Conservation (phyloP, 192 early-diverging fungal species). For the Coemansia sp. region DNA sequence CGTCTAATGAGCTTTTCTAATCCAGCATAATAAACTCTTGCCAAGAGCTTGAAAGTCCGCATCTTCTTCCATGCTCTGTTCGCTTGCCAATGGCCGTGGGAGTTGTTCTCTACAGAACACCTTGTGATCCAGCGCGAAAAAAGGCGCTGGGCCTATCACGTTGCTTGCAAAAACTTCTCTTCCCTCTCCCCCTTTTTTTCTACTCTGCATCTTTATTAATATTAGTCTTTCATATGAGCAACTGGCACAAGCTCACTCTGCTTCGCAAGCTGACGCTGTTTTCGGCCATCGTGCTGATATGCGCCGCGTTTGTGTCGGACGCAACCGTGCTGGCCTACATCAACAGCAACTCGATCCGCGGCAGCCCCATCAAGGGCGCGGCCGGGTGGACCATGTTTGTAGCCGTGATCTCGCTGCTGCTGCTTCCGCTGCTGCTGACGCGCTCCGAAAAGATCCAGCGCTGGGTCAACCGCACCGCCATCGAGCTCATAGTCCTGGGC, state of each 20-base stretch:
- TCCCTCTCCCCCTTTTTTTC: neutral
- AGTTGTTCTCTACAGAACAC: neutral
- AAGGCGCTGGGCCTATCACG: neutral
- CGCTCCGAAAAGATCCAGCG: conserved; percentile 19
- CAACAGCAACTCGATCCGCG: conserved; percentile 1
- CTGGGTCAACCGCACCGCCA: conserved; percentile 27
- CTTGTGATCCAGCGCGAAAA: conserved; percentile 2
- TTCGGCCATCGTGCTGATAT: conserved; percentile 3
- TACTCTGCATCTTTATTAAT: neutral
- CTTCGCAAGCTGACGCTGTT: conserved; percentile 6
- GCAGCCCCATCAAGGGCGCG: neutral
- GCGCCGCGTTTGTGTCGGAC: conserved; percentile 11
- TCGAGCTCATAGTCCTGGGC: conserved; percentile 23
- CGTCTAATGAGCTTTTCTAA: neutral
- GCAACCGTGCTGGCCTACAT: conserved; percentile 20
- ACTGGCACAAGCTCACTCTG: conserved; percentile 11
- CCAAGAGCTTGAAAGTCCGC: conserved; percentile 4
- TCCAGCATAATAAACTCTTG: neutral
- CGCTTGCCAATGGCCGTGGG: neutral
- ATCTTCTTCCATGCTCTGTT: no score
- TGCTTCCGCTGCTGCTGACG: conserved; percentile 22
- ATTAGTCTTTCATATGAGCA: conserved; percentile 11
- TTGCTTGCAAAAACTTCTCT: neutral
- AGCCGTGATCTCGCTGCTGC: conserved; percentile 11
- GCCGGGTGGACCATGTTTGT: conserved; percentile 37